These are phyloP conservation scores for Aotearoamyces nothofagi DNA, from an alignment of 2,329 filamentous ascomycete species.

Conservation along the genomic window DNA sequence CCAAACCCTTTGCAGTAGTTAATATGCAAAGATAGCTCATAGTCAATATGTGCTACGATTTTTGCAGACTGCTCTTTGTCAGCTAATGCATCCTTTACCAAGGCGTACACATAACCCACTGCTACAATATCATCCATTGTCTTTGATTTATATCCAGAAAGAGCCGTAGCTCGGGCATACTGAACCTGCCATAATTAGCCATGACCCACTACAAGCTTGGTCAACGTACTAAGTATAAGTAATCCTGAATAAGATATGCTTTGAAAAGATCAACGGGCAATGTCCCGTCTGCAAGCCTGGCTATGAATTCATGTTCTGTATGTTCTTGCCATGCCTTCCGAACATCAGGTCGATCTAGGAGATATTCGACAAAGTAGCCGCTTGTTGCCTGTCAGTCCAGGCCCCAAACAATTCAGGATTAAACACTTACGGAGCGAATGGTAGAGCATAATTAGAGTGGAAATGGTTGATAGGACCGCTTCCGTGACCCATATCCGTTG, in stretches of 20 bases:
- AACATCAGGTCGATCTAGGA: slow-evolving; percentile 64
- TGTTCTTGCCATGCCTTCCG: slow-evolving; percentile 58
- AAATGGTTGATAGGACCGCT: slow-evolving; percentile 68
- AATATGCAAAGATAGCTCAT: slow-evolving; percentile 70
- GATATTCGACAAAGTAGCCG: slow-evolving; percentile 70
- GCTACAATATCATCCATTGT: slow-evolving; percentile 56
- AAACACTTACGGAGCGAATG: slow-evolving; percentile 40
- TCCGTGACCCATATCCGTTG: slow-evolving; percentile 34
- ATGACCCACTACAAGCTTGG: no score
- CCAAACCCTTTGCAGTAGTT: slow-evolving; percentile 73
- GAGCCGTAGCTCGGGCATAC: slow-evolving; percentile 73
- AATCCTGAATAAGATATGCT: slow-evolving; percentile 82
- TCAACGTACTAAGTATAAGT: slow-evolving; percentile 60
- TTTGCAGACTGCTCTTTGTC: slow-evolving; percentile 36
- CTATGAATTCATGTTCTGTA: slow-evolving; percentile 70
- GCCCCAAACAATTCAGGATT: no score
- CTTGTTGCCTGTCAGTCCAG: slow-evolving; percentile 21
- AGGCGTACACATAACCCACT: slow-evolving; percentile 33
- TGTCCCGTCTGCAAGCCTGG: slow-evolving; percentile 58
- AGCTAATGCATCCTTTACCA: neutral
- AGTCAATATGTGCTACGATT: slow-evolving; percentile 63
- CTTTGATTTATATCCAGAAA: slow-evolving; percentile 75
- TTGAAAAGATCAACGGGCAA: slow-evolving; percentile 69
- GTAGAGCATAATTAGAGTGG: slow-evolving; percentile 52
- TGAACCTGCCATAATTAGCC: slow-evolving; percentile 44